Percentiles rank a stretch among this genome's conserved stretches.
phyloP scores from a whole-genome alignment of 2,329 filamentous ascomycete species.

The Truncatella angustata region DNA sequence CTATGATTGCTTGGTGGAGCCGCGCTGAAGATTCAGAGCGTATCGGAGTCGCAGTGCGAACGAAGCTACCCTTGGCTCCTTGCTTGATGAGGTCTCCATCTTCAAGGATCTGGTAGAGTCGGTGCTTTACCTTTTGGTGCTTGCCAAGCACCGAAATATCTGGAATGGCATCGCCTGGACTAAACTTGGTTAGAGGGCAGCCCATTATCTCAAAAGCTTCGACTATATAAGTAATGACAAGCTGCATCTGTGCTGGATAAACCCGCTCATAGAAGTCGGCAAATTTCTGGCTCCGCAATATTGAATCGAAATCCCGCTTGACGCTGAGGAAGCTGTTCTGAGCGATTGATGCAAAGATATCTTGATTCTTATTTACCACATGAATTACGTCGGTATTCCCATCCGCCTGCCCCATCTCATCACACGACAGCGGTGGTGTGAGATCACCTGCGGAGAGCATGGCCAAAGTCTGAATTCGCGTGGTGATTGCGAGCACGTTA shows the following conservation, averaged over 20 bases:
- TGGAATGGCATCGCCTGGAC: too few species aligned
- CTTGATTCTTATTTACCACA: too few species aligned
- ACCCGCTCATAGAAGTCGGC: slow-evolving; percentile 18
- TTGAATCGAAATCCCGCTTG: too few species aligned
- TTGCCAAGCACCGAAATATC: too few species aligned
- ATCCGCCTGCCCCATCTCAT: too few species aligned
- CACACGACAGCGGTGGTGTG: too few species aligned
- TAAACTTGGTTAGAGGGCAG: slow-evolving; percentile 10
- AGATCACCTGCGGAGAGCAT: too few species aligned
- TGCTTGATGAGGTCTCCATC: slow-evolving; percentile 19
- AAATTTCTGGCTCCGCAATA: too few species aligned
- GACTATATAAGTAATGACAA: slow-evolving; percentile 29
- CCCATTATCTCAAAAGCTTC: slow-evolving; percentile 29
- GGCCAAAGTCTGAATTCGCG: too few species aligned
- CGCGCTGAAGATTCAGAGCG: background rate
- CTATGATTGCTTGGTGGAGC: background rate
- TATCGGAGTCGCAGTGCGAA: background rate
- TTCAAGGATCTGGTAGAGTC: slow-evolving; percentile 25
- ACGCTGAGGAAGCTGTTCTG: too few species aligned
- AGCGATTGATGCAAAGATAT: too few species aligned
- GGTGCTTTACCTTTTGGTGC: slow-evolving; percentile 25
- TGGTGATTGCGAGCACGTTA: background rate
- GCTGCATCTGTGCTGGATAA: slow-evolving; percentile 24
- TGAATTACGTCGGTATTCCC: too few species aligned
- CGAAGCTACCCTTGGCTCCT: background rate